Conservation (phyloP, 768 basidiomycete species). For the Suillus alpinus region DNA sequence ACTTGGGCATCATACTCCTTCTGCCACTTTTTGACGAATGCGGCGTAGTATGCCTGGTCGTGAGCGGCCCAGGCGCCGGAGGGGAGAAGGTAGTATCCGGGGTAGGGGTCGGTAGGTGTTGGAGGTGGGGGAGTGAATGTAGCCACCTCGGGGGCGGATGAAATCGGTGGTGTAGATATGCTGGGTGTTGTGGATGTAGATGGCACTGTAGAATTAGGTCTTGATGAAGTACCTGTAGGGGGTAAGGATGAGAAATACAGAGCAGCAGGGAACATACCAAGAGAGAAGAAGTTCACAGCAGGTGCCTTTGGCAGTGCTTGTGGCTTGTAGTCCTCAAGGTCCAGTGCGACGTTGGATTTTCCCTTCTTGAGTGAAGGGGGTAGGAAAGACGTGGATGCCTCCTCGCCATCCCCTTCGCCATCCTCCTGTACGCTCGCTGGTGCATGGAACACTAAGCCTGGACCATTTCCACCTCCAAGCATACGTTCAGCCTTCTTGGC, state of each 20-base stretch:
- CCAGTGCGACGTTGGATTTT: constrained; percentile 54
- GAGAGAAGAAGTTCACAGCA: constrained; percentile 64
- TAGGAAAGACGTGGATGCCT: constrained; percentile 47
- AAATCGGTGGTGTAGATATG: constrained; percentile 30
- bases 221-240: constrained; percentile 19
- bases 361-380: constrained; percentile 62
- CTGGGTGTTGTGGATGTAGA: constrained; percentile 10
- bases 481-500: constrained; percentile 46
- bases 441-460: constrained; percentile 58
- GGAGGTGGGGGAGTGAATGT: constrained; percentile 74
- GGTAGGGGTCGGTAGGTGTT: constrained; percentile 71
- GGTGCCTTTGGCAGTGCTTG: constrained; percentile 26
- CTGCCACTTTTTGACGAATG: constrained; percentile 72
- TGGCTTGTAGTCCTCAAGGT: constrained; percentile 27
- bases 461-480: constrained; percentile 61
- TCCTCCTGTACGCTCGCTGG: constrained; percentile 16
- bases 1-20: constrained; percentile 68
- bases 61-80: constrained; percentile 78
- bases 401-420: constrained; percentile 19
- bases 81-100: constrained; percentile 84
- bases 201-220: not conserved
- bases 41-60: constrained; percentile 65
- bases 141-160: constrained; percentile 68
- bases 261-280: constrained; percentile 40
- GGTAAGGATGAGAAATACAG: not conserved